Percentiles rank a stretch among this genome's conserved stretches.
phyloP scores from a whole-genome alignment of 257 asterid species.

The Scutellaria minor region DNA sequence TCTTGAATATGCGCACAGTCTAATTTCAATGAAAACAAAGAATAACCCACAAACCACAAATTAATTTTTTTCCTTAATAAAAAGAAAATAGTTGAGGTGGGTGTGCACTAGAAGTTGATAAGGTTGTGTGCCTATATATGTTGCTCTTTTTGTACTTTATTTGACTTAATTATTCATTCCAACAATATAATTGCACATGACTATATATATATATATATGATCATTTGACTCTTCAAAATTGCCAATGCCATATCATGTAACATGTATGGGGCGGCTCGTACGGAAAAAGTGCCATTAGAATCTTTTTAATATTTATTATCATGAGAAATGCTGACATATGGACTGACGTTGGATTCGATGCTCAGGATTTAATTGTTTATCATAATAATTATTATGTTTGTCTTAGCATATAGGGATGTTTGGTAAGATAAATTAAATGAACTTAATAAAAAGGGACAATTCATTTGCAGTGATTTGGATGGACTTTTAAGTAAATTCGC shows the following conservation, averaged over 20 bases:
- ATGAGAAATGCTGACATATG: slow-evolving; percentile 8
- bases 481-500: too few species aligned
- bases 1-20: too few species aligned
- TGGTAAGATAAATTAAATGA: too few species aligned
- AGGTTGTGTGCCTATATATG: neutral
- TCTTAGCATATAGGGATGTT: too few species aligned
- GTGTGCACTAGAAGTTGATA: slow-evolving; percentile 31
- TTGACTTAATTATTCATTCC: slow-evolving; percentile 27
- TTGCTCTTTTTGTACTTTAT: neutral
- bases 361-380: slow-evolving; percentile 2
- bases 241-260: neutral
- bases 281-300: slow-evolving; percentile 22
- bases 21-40: too few species aligned
- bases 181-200: neutral
- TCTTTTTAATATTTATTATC: slow-evolving; percentile 9
- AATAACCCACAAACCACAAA: too few species aligned
- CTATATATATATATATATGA: neutral
- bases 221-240: slow-evolving; percentile 28
- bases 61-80: neutral
- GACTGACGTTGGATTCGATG: slow-evolving; percentile 31
- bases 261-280: slow-evolving; percentile 41
- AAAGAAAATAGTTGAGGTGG: slow-evolving; percentile 20
- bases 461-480: too few species aligned
- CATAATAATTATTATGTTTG: neutral
- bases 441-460: too few species aligned